A percentile compares a stretch with the other conserved stretches of the same genome.
These are phyloP conservation scores for Mycena indigotica DNA, from an alignment of 768 basidiomycete species.

Conservation along the genomic window DNA sequence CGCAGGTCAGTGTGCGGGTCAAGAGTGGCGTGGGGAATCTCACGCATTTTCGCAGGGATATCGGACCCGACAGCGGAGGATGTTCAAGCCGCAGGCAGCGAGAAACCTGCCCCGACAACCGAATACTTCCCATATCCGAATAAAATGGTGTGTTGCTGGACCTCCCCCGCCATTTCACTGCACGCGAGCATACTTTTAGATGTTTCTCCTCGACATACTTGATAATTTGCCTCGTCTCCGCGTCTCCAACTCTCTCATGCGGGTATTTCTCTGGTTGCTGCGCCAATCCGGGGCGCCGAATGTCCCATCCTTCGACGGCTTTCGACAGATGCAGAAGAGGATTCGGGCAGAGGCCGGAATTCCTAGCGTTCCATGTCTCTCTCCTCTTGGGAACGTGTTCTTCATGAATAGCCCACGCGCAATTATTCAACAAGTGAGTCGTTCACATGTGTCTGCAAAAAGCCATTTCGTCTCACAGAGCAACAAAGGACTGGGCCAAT, in stretches of 20 bases:
- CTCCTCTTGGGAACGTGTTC: conserved; percentile 21
- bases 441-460: neutral
- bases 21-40: no score
- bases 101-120: neutral
- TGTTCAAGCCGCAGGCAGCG: neutral
- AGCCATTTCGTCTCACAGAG: neutral
- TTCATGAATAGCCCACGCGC: conserved; percentile 22
- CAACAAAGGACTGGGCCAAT: conserved; percentile 21
- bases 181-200: conserved; percentile 8
- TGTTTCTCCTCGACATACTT: conserved; percentile 25
- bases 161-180: neutral
- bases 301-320: conserved; percentile 22
- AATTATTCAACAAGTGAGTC: conserved; percentile 13
- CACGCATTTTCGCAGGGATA: no score
- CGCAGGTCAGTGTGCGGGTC: conserved; percentile 3
- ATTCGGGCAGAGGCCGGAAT: neutral
- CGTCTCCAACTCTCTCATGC: conserved; percentile 19
- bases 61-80: no score
- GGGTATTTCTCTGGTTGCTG: conserved; percentile 23
- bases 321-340: conserved; percentile 13
- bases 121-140: neutral
- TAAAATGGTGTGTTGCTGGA: neutral
- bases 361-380: conserved; percentile 10
- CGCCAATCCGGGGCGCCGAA: conserved; percentile 20
- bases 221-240: conserved; percentile 26